These are phyloP conservation scores for Boletus eberwhitei DNA, from an alignment of 768 basidiomycete genomes.

Conservation along the genomic window DNA sequence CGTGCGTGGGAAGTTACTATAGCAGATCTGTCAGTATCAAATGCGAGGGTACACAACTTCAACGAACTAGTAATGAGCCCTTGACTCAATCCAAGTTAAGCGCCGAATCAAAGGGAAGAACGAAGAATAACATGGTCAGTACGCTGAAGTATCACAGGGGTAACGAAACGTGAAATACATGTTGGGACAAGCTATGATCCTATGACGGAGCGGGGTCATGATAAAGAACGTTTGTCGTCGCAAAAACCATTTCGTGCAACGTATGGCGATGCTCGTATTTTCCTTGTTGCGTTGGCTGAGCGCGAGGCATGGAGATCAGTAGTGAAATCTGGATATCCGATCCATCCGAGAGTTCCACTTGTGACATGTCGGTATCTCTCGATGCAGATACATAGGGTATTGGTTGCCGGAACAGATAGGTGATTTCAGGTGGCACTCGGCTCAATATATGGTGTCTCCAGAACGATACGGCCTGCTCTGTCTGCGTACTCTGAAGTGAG, in stretches of 20 bases:
- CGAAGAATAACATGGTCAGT: constrained; percentile 5
- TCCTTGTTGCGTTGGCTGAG: constrained; percentile 1
- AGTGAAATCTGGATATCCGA: constrained; percentile 28
- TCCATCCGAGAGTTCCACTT: constrained; percentile 8
- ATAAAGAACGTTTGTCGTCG: constrained; percentile 22
- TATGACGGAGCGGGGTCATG: constrained; percentile 11
- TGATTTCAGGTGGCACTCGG: constrained; percentile 25
- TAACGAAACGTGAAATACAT: constrained; percentile 12
- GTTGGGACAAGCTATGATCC: constrained; percentile 2
- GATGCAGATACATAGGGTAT: not conserved
- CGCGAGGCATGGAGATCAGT: constrained; percentile 29
- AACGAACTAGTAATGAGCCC: not conserved
- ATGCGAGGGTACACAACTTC: not conserved
- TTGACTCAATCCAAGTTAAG: not conserved
- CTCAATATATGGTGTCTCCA: constrained; percentile 21
- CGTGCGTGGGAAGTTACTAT: not conserved
- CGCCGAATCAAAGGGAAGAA: not conserved
- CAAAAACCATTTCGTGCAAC: constrained; percentile 25
- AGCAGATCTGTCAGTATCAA: not conserved
- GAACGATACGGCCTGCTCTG: constrained; percentile 7
- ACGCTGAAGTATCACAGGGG: not conserved
- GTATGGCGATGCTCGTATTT: not conserved
- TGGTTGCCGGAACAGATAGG: constrained; percentile 27
- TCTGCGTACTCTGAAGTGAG: not conserved
- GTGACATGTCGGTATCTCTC: not conserved